Conservation (phyloP, 768 basidiomycete genomes). For the Rhizopogon rudus region DNA sequence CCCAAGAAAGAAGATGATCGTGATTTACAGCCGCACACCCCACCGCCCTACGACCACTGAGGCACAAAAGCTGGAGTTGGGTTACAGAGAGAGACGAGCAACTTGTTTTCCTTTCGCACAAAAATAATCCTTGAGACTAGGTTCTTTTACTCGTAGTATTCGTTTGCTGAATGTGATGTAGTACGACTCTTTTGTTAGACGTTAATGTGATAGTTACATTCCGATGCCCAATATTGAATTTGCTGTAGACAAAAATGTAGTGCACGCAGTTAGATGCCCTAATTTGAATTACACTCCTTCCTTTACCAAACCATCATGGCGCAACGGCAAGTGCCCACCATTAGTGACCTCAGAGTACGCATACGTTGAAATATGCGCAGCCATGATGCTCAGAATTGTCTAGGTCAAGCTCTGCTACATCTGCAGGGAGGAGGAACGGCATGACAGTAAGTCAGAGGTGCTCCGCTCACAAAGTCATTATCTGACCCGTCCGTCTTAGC, state of each 20-base stretch:
- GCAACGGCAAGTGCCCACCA: conserved; percentile 24
- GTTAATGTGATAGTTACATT: conserved; percentile 2
- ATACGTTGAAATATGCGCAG: conserved; percentile 1
- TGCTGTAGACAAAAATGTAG: background rate
- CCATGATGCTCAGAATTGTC: background rate
- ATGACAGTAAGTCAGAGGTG: conserved; percentile 30
- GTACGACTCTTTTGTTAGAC: background rate
- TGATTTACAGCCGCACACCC: conserved; percentile 43
- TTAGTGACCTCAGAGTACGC: conserved; percentile 29
- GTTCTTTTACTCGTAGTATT: conserved; percentile 4
- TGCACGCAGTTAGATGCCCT: background rate
- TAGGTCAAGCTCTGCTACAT: conserved; percentile 78
- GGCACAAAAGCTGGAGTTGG: background rate
- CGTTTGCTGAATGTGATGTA: background rate
- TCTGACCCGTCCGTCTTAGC: conserved; percentile 21
- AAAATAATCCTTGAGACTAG: background rate
- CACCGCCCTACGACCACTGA: conserved; percentile 52
- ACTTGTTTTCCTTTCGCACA: background rate
- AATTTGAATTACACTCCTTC: too few relatives aligned
- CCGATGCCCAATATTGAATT: background rate
- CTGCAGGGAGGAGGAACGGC: conserved; percentile 66
- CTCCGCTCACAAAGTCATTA: background rate
- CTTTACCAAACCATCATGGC: conserved; percentile 16
- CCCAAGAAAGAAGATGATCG: conserved; percentile 42
- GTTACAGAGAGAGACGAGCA: background rate